These are phyloP conservation scores for Cytospora chrysosperma DNA, from an alignment of 2,329 filamentous ascomycete species.

Conservation along the genomic window DNA sequence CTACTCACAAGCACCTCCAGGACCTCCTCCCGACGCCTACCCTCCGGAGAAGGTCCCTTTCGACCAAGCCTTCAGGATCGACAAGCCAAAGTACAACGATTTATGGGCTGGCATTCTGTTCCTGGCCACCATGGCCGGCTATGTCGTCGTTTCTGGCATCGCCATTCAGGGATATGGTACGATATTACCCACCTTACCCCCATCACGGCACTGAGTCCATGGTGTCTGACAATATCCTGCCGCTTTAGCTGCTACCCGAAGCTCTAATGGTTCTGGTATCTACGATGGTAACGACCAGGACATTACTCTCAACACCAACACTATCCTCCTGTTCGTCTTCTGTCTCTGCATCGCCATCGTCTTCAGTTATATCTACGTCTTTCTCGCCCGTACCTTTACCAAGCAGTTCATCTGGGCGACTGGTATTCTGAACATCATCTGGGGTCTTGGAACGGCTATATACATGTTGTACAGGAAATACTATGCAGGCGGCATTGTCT, in stretches of 20 bases:
- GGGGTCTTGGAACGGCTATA: constrained; percentile 80
- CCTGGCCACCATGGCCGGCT: constrained; percentile 50
- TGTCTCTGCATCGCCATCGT: constrained; percentile 71
- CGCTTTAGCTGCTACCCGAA: constrained; percentile 47
- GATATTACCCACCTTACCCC: constrained; percentile 1
- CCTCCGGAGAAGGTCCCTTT: constrained; percentile 57
- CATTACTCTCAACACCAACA: constrained; percentile 76
- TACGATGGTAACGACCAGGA: constrained; percentile 62
- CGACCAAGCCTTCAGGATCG: constrained; percentile 78
- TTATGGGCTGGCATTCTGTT: constrained; percentile 78
- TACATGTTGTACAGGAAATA: constrained; percentile 79
- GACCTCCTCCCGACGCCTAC: constrained; percentile 21
- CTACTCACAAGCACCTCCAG: constrained; percentile 16
- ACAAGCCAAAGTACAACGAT: constrained; percentile 86
- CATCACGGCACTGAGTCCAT: neutral
- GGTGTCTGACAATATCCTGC: constrained; percentile 1
- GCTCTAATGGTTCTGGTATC: constrained; percentile 69
- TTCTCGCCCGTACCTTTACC: constrained; percentile 72
- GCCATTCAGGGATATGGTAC: constrained; percentile 71
- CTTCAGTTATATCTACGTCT: constrained; percentile 75
- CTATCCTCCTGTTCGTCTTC: constrained; percentile 80
- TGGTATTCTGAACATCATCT: constrained; percentile 81
- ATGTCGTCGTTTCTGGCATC: constrained; percentile 72
- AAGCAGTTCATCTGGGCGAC: constrained; percentile 93
- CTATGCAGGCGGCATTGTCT: constrained; percentile 84